Evolutionary conservation across 345 rosid genomes (phyloP).

Genomic region (Laguncularia racemosa): DNA sequence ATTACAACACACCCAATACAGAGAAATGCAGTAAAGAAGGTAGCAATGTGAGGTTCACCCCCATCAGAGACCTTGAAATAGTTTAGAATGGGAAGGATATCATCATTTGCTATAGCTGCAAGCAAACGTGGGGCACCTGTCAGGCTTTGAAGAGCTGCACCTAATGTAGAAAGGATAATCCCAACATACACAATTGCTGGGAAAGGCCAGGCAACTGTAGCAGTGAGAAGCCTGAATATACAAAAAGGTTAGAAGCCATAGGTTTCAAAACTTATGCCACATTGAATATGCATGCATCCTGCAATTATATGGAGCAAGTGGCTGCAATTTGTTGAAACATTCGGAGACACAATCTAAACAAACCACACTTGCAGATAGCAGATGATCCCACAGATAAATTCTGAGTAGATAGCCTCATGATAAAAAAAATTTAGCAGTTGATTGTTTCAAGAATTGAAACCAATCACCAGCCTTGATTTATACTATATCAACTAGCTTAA

Average conservation of each 20-base stretch:
- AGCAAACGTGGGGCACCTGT: conserved; percentile 98
- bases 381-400: too few relatives aligned
- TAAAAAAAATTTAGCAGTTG: too few relatives aligned
- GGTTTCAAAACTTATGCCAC: neutral
- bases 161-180: conserved; percentile 95
- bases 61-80: conserved; percentile 93
- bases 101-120: conserved; percentile 99
- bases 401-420: too few relatives aligned
- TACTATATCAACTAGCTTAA: too few relatives aligned
- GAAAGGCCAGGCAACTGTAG: conserved; percentile 96
- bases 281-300: too few relatives aligned
- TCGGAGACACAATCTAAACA: too few relatives aligned
- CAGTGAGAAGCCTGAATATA: conserved; percentile 68
- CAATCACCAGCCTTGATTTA: too few relatives aligned
- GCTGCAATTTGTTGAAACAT: too few relatives aligned
- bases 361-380: too few relatives aligned
- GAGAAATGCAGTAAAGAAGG: conserved; percentile 83
- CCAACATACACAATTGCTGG: conserved; percentile 80
- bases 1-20: conserved; percentile 85
- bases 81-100: conserved; percentile 92
- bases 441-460: too few relatives aligned
- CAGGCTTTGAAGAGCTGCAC: conserved; percentile 98
- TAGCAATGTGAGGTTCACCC: conserved; percentile 79
- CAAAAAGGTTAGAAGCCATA: conserved; percentile 10
- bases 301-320: too few relatives aligned